A percentile compares a stretch with the other conserved stretches of the same genome.
phyloP scores from a whole-genome alignment of 768 basidiomycete species.

The Amanita phalloides region DNA sequence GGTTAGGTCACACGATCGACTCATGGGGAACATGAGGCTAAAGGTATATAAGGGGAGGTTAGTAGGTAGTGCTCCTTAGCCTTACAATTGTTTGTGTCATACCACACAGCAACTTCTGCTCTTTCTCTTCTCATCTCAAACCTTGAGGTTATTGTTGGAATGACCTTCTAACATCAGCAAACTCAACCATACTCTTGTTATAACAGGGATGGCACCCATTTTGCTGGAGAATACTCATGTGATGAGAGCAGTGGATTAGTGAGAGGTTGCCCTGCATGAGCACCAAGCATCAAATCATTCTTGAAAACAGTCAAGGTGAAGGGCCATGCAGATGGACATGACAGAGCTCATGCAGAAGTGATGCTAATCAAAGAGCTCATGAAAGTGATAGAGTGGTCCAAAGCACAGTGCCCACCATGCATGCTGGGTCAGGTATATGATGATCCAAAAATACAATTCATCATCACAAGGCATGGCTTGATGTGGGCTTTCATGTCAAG shows the following conservation, averaged over 20 bases:
- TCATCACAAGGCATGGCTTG: constrained; percentile 16
- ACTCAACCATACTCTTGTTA: neutral
- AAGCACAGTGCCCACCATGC: constrained; percentile 5
- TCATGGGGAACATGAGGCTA: no score
- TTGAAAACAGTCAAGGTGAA: neutral
- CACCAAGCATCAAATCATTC: neutral
- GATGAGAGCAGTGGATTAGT: neutral
- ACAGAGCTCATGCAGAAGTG: constrained; percentile 19
- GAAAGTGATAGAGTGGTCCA: constrained; percentile 17
- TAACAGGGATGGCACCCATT: neutral
- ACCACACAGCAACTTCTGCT: no score
- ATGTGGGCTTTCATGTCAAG: constrained; percentile 17
- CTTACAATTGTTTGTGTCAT: no score
- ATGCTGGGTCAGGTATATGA: neutral
- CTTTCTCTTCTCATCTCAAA: no score
- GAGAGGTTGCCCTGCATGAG: neutral
- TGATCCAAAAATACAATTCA: neutral
- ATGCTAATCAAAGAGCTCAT: constrained; percentile 21
- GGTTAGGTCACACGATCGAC: no score
- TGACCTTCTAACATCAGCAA: no score
- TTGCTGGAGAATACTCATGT: neutral
- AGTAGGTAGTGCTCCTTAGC: no score
- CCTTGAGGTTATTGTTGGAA: no score
- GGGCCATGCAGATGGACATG: neutral
- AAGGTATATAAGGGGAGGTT: no score